These are phyloP conservation scores for Mycocentrospora acerina DNA, from an alignment of 2,329 filamentous ascomycete genomes.

Conservation along the genomic window DNA sequence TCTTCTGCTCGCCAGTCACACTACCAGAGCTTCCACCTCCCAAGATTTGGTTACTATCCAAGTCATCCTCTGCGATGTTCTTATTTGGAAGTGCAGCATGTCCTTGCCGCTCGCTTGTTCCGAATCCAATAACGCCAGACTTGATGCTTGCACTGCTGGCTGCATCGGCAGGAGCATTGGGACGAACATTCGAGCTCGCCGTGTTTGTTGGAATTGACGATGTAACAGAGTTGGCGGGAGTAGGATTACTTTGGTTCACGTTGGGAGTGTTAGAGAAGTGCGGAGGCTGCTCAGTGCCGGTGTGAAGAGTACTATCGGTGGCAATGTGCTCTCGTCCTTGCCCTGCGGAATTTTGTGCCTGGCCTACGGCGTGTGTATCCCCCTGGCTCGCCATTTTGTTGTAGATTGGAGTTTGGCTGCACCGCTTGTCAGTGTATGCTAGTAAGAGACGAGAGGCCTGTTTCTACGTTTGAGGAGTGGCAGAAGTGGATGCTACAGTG, in stretches of 20 bases:
- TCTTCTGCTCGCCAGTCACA: conserved; percentile 6
- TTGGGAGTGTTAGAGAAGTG: conserved; percentile 13
- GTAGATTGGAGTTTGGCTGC: conserved; percentile 29
- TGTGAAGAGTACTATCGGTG: conserved; percentile 8
- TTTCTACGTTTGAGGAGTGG: conserved; percentile 11
- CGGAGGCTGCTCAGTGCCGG: too few relatives aligned
- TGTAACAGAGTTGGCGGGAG: background rate
- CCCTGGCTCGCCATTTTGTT: conserved; percentile 26
- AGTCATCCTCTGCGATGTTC: conserved; percentile 11
- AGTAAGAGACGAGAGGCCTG: too few relatives aligned
- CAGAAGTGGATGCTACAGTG: conserved; percentile 14
- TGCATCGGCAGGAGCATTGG: conserved; percentile 19
- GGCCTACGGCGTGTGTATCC: conserved; percentile 8
- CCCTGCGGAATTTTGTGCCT: conserved; percentile 3
- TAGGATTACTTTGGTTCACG: conserved; percentile 6
- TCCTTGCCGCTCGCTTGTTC: conserved; percentile 16
- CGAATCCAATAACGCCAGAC: conserved; percentile 43
- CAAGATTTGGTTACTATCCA: conserved; percentile 16
- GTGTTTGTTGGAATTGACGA: background rate
- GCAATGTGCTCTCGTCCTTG: conserved; percentile 4
- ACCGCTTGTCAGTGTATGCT: conserved; percentile 4
- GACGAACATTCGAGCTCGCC: conserved; percentile 14
- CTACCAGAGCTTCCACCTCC: conserved; percentile 17
- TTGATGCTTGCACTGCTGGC: conserved; percentile 43
- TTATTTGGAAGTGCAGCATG: conserved; percentile 29